Base-by-base conservation (phyloP, 1,284 basidiomycete species). In the Salmacisia buchloeana region DNA sequence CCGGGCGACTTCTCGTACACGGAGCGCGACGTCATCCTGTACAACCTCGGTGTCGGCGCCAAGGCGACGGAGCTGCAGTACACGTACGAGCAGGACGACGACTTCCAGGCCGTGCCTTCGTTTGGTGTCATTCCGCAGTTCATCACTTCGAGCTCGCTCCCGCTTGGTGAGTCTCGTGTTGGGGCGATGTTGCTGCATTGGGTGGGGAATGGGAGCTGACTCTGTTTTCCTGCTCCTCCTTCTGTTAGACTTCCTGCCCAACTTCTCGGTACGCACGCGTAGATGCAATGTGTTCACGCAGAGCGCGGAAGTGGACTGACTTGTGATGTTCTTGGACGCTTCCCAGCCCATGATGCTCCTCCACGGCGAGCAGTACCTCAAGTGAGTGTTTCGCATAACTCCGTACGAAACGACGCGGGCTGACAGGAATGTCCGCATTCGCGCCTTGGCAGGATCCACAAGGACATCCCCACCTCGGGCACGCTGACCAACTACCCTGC, bases 121-220 rank as follows among this genome's bases (percentile, higher is more conserved):
- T 98, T 96, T 76, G 94, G 92, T 63, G 94, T 98, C 54, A 86
- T 98, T 66, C 94, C 94, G n/a, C 92, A 93, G 79, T 93, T 97
- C 63, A 61, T 64, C 54, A 70, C 72, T 15, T 69, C 69, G 62
- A 61, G 65, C 33, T 66, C 66, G 35, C 62, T 79, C 23, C 68
- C 87, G 18, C 82, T 93, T 49, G 41, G 41, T 43, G 41, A 43
- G 41, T 43, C 7, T 15, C 9, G 9, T 9, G 9, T 7, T 9
- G 9, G 7, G 7, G 7, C 15, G 7, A 9, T 38, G 7, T 15
- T 38, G 7, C 35, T 15, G 9, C 15, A 9, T 38, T 38, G 7
- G 35, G 35, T 15, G 35, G 9, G 7, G 35, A 38, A 38, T 9
- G 35, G 35, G 35, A 38, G 35, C 9, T 7, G 15, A 38, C 35